These are phyloP conservation scores for Metschnikowia drakensbergensis DNA, from an alignment of 805 yeast species.

Conservation along the genomic window DNA sequence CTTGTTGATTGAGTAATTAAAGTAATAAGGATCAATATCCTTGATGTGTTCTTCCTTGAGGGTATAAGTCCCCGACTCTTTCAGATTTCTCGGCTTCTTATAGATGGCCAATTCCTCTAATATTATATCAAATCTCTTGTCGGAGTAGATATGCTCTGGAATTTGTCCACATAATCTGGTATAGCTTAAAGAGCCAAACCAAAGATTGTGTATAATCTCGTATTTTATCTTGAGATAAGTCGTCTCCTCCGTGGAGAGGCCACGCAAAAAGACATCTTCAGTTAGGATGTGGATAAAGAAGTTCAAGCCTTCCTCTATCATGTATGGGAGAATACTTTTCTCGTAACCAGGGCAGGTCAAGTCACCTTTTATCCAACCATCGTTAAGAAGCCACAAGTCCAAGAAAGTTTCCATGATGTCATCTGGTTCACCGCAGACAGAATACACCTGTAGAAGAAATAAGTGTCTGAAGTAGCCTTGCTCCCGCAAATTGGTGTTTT, in stretches of 20 bases:
- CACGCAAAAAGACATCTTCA: conserved; percentile 59
- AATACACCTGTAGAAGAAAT: conserved; percentile 63
- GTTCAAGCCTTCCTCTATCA: conserved; percentile 77
- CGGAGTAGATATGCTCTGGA: conserved; percentile 72
- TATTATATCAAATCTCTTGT: conserved; percentile 65
- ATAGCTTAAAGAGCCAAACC: conserved; percentile 69
- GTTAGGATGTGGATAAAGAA: conserved; percentile 64
- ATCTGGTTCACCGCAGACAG: conserved; percentile 49
- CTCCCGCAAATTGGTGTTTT: conserved; percentile 75
- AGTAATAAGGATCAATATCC: conserved; percentile 61
- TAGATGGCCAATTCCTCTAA: conserved; percentile 32
- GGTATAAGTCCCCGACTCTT: conserved; percentile 35
- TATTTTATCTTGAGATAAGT: conserved; percentile 49
- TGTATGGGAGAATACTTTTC: conserved; percentile 48
- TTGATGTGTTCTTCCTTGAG: conserved; percentile 35
- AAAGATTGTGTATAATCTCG: conserved; percentile 80
- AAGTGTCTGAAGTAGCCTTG: conserved; percentile 78
- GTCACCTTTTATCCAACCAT: conserved; percentile 22
- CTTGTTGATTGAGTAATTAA: conserved; percentile 71
- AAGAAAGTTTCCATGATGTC: conserved; percentile 54
- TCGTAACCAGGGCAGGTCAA: conserved; percentile 31
- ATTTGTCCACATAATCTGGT: conserved; percentile 63
- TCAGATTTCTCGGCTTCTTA: conserved; percentile 31
- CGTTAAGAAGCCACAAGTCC: conserved; percentile 63
- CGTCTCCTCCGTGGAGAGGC: conserved; percentile 45